phyloP scores from a whole-genome alignment of 306 rosid genomes.

The Psophocarpus tetragonolobus region DNA sequence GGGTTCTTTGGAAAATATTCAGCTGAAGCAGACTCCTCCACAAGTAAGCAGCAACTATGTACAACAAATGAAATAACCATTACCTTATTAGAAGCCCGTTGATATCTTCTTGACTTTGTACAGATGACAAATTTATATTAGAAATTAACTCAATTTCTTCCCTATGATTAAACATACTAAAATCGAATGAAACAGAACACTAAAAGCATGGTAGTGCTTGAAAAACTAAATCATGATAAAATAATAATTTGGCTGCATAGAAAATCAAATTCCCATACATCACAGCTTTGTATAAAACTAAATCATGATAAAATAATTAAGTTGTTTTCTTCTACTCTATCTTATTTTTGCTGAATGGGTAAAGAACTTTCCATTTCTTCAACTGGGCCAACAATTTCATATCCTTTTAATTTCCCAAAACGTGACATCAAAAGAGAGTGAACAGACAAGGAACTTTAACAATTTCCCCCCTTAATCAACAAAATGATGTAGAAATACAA shows the following conservation, averaged over 20 bases:
- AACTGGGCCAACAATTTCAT: not conserved
- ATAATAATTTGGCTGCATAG: not conserved
- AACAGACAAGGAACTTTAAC: not conserved
- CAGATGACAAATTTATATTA: not conserved
- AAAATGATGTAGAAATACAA: not conserved
- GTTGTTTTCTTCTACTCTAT: not conserved
- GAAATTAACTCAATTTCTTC: not conserved
- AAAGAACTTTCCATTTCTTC: not conserved
- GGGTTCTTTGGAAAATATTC: slow-evolving; percentile 46
- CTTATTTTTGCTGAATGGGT: not conserved
- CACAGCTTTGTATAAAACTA: not conserved
- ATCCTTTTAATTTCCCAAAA: not conserved
- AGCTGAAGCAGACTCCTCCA: slow-evolving; percentile 28
- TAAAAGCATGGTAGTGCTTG: not conserved
- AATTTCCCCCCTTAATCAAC: not conserved
- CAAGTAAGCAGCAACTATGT: slow-evolving; percentile 39
- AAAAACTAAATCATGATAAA: not conserved
- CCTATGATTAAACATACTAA: not conserved
- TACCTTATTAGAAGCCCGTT: slow-evolving; percentile 50
- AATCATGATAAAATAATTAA: not conserved
- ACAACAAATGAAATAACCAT: slow-evolving; percentile 49
- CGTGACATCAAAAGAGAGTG: not conserved
- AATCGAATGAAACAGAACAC: not conserved
- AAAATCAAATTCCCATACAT: not conserved
- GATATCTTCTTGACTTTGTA: slow-evolving; percentile 24